Base-by-base conservation (phyloP, 768 basidiomycete genomes). In the Phaffia tasmanica region DNA sequence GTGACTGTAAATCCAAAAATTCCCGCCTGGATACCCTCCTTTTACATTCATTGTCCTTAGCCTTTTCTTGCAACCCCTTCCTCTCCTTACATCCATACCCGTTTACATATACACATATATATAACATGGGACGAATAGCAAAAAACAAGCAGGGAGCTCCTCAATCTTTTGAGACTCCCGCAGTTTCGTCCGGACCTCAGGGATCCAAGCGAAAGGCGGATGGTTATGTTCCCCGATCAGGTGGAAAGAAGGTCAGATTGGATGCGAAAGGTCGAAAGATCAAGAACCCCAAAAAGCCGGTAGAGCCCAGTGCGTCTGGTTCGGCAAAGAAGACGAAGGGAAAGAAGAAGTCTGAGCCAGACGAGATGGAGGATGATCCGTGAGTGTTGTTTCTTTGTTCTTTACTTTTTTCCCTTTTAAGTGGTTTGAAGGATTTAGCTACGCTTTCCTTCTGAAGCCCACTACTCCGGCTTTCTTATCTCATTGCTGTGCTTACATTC, bases 111-210 rank as follows among this genome's bases (percentile, higher is more conserved):
- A 42, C 35, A 42, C 11, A 42, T 11, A 42, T n/a, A 47, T 7
- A 15, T 47, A 67, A 27, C 1, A 91, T 92, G 89, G 89, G 89
- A 69, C 83, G 89, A 73, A 83, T 88, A 70, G 82, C 88, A 71
- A 89, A 87, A 76, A 85, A 86, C 77, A 91, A 91, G 78, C 89
- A 92, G 75, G 81, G 79, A 1, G 79, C 84, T 15, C 89, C 89
- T 0, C 79, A 79, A 65, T 81, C 87, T 35, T 72, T 87, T 32
- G 72, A 62, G 8, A 80, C 83, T 48, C 32, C 68, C 16, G 56
- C 57, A 23, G 63, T 42, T 21, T 42, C 35, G 4, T 48, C 54
- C 56, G 29, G 29, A n/a, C 57, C 59, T 23, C 19, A 60, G 49
- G 50, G 25, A 27, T 47, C 49, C 3, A 67, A 67, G 57, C 62